Evolutionary conservation across 768 basidiomycete genomes (phyloP), one percentile per base, ranked within the genome.

Genomic region (Mycena rosella): DNA sequence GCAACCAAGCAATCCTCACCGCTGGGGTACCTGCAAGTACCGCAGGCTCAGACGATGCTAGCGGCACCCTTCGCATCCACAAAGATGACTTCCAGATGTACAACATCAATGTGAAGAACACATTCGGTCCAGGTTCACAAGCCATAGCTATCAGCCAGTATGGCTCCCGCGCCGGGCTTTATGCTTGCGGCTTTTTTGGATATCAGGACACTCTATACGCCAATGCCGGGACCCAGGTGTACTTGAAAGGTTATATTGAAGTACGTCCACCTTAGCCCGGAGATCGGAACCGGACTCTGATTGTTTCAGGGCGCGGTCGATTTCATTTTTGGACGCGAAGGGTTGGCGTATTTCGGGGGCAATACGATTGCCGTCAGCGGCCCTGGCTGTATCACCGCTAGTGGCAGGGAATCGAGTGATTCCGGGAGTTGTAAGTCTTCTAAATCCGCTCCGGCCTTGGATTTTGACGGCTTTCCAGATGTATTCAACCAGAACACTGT

Each of bases 131-230:
- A 6, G 85, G 84, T 0, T 75, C 78, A 5, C 86, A 86, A 69
- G 86, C 86, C 0, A 83, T 86, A 47, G 86, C 85, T 1, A 72
- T 87, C 63, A 85, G 84, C 72, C 83, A 86, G 58, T 86, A 86
- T 52, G 86, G 86, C 15, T 83, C 74, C 45, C 78, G 79, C 15
- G 81, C 81, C 3, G 84, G 85, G 1, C 70, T 85, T 18, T 85
- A 86, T 60, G 84, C 78, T 1, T 86, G 84, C 65, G 80, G 79
- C 17, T 83, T 86, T 68, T 81, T 77, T 63, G 85, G 85, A 18
- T 83, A 82, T 63, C 84, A 87, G 71, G 86, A 87, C 53, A 87
- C 85, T 0, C 68, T 86, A 20, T 79, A 78, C 38, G 81, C 84
- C 11, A 83, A 85, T 58, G 65, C 78, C 51, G 86, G 86, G 11